A percentile compares a stretch with the other conserved stretches of the same genome.
Conservation (phyloP, 2,329 filamentous ascomycete genomes). For the Eutypa lata region DNA sequence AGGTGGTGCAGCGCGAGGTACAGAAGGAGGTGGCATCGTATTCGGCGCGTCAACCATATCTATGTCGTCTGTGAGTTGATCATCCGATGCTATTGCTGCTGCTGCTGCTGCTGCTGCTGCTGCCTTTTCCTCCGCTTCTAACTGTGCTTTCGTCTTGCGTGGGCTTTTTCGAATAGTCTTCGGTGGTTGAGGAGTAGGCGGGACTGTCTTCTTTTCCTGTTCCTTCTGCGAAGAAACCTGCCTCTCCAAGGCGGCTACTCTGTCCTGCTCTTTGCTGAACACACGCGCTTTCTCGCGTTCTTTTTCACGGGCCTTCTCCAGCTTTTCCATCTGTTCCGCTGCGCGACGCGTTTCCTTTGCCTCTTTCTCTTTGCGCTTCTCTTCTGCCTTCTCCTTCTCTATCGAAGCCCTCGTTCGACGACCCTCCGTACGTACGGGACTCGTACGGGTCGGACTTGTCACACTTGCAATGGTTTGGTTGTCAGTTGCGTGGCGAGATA, state of each 20-base stretch:
- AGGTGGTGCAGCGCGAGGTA: constrained; percentile 48
- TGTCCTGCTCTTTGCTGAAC: constrained; percentile 57
- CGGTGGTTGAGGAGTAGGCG: constrained; percentile 35
- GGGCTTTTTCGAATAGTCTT: constrained; percentile 51
- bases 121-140: constrained; percentile 28
- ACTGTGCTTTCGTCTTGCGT: constrained; percentile 40
- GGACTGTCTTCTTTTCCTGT: constrained; percentile 38
- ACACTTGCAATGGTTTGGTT: constrained; percentile 27
- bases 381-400: constrained; percentile 57
- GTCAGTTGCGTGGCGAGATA: constrained; percentile 36
- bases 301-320: constrained; percentile 67
- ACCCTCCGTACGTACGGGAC: constrained; percentile 40
- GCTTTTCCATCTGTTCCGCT: constrained; percentile 58
- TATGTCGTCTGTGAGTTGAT: constrained; percentile 39
- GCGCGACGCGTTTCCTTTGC: constrained; percentile 59
- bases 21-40: constrained; percentile 58
- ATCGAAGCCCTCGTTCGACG: constrained; percentile 56
- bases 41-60: constrained; percentile 57
- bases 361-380: constrained; percentile 61
- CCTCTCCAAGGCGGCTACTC: constrained; percentile 50
- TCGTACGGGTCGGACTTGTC: constrained; percentile 44
- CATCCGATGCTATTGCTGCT: constrained; percentile 24
- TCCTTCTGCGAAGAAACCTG: constrained; percentile 52
- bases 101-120: constrained; percentile 16
- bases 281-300: constrained; percentile 65